Evolutionary conservation across 345 rosid genomes (phyloP).

Genomic region (Boechera divaricarpa): DNA sequence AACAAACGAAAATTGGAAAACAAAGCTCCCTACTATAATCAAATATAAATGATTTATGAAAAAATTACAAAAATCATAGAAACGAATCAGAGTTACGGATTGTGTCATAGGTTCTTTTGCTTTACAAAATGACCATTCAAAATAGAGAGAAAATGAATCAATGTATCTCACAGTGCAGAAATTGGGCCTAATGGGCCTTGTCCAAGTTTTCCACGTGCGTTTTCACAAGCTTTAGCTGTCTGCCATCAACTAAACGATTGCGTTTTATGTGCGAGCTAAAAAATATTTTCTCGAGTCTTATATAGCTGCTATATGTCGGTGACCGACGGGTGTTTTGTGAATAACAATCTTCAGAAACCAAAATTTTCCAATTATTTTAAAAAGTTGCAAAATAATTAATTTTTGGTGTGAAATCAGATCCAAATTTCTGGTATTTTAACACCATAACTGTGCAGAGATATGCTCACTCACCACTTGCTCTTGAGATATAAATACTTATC

Average conservation of each 20-base stretch:
- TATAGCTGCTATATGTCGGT: too few species aligned
- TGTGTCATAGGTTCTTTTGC: too few species aligned
- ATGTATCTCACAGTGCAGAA: background rate
- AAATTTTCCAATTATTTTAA: too few species aligned
- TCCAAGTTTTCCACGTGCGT: background rate
- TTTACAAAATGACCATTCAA: too few species aligned
- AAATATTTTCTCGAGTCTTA: too few species aligned
- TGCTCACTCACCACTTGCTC: slow-evolving; percentile 13
- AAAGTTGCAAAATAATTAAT: background rate
- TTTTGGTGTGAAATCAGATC: slow-evolving; percentile 32
- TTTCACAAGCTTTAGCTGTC: background rate
- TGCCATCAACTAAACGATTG: background rate
- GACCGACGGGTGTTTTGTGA: background rate
- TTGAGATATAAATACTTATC: background rate
- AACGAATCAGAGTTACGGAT: too few species aligned
- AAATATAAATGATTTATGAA: too few species aligned
- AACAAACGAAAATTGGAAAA: too few species aligned
- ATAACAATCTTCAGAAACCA: too few species aligned
- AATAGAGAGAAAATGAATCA: too few species aligned
- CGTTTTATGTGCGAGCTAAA: background rate
- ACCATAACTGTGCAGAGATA: slow-evolving; percentile 14
- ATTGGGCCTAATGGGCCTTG: background rate
- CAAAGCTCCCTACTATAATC: too few species aligned
- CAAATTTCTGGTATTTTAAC: slow-evolving; percentile 34
- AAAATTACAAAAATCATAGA: too few species aligned